These are phyloP conservation scores for Umbellularia californica DNA, from an alignment of 164 flowering plant species.

Conservation along the genomic window DNA sequence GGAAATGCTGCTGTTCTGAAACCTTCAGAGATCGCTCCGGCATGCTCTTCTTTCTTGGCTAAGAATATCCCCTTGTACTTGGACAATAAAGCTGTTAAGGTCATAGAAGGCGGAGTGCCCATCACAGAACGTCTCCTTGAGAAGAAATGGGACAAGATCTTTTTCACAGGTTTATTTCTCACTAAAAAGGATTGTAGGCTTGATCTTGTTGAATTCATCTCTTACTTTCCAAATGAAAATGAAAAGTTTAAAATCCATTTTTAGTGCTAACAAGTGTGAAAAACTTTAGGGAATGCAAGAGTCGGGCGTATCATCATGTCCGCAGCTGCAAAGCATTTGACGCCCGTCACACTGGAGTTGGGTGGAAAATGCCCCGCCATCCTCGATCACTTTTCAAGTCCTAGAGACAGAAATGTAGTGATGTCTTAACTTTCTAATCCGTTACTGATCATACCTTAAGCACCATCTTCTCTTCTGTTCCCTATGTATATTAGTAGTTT, in stretches of 20 bases:
- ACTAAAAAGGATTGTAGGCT: background rate
- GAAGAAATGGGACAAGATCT: constrained; percentile 89
- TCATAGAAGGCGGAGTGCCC: constrained; percentile 58
- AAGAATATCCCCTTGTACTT: constrained; percentile 51
- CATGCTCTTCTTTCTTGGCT: constrained; percentile 59
- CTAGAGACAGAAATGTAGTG: constrained; percentile 2
- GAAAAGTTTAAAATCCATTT: background rate
- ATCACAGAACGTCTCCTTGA: constrained; percentile 42
- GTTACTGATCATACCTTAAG: background rate
- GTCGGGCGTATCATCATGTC: constrained; percentile 71
- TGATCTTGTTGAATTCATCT: background rate
- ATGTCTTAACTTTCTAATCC: background rate
- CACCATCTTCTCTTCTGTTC: background rate
- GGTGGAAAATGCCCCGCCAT: constrained; percentile 91
- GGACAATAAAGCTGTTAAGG: constrained; percentile 54
- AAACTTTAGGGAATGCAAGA: constrained; percentile 53
- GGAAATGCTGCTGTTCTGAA: constrained; percentile 74
- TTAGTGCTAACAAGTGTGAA: background rate
- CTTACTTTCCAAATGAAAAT: background rate
- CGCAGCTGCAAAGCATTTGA: constrained; percentile 82
- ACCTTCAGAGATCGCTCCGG: constrained; percentile 79
- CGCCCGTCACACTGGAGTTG: constrained; percentile 86
- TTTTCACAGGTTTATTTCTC: constrained; percentile 62
- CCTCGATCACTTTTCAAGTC: constrained; percentile 22
- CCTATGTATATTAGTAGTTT: background rate